Conservation (phyloP, 2,329 filamentous ascomycete genomes). For the Trichoderma asperellum region DNA sequence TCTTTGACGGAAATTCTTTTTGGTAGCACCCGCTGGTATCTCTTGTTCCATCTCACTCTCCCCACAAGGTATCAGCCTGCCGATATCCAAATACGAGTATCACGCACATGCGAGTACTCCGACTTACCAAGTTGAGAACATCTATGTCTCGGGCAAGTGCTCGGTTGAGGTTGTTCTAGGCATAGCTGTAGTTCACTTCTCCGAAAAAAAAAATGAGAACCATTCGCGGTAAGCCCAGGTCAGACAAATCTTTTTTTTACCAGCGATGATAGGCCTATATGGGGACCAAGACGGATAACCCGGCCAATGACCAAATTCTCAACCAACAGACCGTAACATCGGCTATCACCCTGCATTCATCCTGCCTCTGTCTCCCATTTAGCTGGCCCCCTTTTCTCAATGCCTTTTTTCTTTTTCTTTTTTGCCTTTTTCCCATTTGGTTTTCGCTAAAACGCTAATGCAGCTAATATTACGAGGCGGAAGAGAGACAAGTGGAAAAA, state of each 20-base stretch:
- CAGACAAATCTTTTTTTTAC: neutral
- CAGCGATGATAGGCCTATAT: neutral
- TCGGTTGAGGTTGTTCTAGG: neutral
- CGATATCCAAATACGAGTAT: neutral
- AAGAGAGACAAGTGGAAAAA: neutral
- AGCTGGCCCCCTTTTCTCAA: neutral
- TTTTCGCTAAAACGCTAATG: neutral
- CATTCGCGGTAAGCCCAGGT: neutral
- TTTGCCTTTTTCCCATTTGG: neutral
- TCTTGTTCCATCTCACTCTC: neutral
- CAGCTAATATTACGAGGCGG: neutral
- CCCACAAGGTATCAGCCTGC: slow-evolving; percentile 21
- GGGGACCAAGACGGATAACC: neutral
- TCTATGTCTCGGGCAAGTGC: neutral
- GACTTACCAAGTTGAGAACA: slow-evolving; percentile 21
- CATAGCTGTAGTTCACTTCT: neutral
- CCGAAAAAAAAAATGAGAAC: neutral
- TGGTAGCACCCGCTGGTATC: neutral
- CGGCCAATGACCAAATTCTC: neutral
- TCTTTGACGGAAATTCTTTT: too few species aligned
- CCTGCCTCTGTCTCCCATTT: neutral
- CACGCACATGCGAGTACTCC: neutral
- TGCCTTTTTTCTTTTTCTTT: too few species aligned
- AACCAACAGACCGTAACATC: neutral
- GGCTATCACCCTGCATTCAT: neutral